These are phyloP conservation scores for Phytophthora sp. DNA, from an alignment of 352 stramenopile species.

Conservation along the genomic window DNA sequence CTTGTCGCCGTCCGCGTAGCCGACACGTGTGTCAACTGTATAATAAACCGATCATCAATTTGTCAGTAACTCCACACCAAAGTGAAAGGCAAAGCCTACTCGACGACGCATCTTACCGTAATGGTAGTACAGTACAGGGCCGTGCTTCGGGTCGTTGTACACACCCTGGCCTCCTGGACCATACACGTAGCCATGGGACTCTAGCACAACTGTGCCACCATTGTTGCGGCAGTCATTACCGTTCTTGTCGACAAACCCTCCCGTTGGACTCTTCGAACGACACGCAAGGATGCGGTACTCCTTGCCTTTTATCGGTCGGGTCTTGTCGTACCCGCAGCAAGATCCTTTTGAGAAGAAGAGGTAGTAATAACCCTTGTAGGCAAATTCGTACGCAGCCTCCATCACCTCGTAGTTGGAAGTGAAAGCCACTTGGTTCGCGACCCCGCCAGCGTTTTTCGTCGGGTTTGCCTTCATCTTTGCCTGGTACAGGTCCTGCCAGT, in stretches of 20 bases:
- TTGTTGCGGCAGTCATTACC: conserved; percentile 45
- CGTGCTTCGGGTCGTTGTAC: conserved; percentile 49
- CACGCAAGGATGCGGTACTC: conserved; percentile 58
- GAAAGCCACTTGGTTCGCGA: conserved; percentile 36
- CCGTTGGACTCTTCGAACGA: conserved; percentile 42
- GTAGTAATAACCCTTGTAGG: conserved; percentile 50
- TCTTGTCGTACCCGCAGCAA: conserved; percentile 45
- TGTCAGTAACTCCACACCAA: conserved; percentile 6
- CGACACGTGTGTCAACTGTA: conserved; percentile 51
- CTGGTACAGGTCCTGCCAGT: conserved; percentile 52
- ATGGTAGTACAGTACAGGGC: conserved; percentile 60
- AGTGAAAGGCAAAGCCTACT: neutral
- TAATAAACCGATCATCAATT: neutral
- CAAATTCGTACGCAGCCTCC: conserved; percentile 48
- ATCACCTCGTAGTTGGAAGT: conserved; percentile 44
- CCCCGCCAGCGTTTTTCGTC: conserved; percentile 18
- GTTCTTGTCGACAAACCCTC: conserved; percentile 49
- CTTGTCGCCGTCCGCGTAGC: conserved; percentile 57
- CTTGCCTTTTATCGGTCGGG: conserved; percentile 42
- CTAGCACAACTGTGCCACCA: conserved; percentile 51
- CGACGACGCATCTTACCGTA: conserved; percentile 45
- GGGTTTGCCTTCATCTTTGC: conserved; percentile 35
- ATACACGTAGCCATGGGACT: conserved; percentile 52
- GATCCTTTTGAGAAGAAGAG: conserved; percentile 52
- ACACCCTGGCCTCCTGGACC: conserved; percentile 57